Evolutionary conservation across 1,284 basidiomycete species (phyloP).

Genomic region (Heliocybe sulcata): DNA sequence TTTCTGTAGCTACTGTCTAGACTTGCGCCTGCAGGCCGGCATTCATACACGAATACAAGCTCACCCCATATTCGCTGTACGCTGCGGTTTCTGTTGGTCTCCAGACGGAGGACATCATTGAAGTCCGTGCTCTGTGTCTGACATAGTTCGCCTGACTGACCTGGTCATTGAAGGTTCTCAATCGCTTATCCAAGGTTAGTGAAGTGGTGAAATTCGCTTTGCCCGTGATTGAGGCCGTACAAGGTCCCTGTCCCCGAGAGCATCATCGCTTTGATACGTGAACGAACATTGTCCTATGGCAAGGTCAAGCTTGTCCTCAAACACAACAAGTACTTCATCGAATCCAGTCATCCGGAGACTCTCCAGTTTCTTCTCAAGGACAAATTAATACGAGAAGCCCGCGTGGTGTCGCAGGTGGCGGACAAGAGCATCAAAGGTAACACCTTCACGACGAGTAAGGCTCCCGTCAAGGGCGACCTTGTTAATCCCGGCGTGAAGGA

Average conservation of each 20-base stretch:
- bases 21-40: conserved; percentile 61
- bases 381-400: conserved; percentile 73
- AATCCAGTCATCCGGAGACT: conserved; percentile 89
- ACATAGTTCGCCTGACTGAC: conserved; percentile 15
- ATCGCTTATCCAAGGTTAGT: conserved; percentile 78
- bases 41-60: conserved; percentile 98
- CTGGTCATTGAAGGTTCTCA: conserved; percentile 53
- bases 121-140: conserved; percentile 51
- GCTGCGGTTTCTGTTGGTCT: conserved; percentile 98
- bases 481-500: conserved; percentile 84
- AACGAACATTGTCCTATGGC: conserved; percentile 89
- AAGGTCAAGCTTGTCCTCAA: conserved; percentile 97
- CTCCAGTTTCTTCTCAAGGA: conserved; percentile 85
- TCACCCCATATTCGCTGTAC: conserved; percentile 96
- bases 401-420: conserved; percentile 55
- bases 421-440: conserved; percentile 68
- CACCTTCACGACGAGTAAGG: conserved; percentile 82
- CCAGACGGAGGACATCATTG: conserved; percentile 97
- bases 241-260: conserved; percentile 86
- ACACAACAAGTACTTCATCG: conserved; percentile 94
- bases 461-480: conserved; percentile 72
- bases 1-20: conserved; percentile 18
- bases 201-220: not conserved
- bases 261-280: conserved; percentile 80
- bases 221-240: conserved; percentile 6